Percentiles rank a stretch among this genome's conserved stretches.
Conservation (phyloP, 257 asterid genomes). For the Scutellaria barbata region DNA sequence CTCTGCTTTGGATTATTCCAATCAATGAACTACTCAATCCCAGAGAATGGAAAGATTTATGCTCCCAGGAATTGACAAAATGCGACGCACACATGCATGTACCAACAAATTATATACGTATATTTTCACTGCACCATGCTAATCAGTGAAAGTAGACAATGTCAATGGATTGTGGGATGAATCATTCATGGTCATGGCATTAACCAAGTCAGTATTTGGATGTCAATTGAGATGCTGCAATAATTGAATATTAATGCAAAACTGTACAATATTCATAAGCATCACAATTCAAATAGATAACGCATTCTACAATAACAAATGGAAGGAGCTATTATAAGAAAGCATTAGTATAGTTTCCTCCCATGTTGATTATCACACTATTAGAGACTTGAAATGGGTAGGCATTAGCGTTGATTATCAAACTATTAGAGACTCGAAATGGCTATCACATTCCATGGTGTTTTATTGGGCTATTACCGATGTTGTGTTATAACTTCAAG, state of each 20-base stretch:
- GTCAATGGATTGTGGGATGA: background rate
- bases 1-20: background rate
- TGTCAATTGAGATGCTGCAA: constrained; percentile 1
- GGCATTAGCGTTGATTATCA: background rate
- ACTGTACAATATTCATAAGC: background rate
- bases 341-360: background rate
- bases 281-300: constrained; percentile 6
- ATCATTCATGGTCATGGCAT: background rate
- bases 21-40: background rate
- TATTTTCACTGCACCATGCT: constrained; percentile 15
- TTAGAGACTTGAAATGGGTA: background rate
- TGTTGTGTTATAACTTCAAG: background rate
- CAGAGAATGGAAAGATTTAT: background rate
- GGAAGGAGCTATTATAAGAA: background rate
- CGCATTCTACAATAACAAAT: background rate
- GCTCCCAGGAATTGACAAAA: background rate
- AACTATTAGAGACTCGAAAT: background rate
- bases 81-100: background rate
- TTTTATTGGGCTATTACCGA: background rate
- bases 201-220: background rate
- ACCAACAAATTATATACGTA: background rate
- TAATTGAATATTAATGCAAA: background rate
- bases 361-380: background rate
- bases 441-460: background rate
- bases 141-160: background rate